phyloP scores from a whole-genome alignment of 805 yeast genomes.

The Kuraishia borneana region DNA sequence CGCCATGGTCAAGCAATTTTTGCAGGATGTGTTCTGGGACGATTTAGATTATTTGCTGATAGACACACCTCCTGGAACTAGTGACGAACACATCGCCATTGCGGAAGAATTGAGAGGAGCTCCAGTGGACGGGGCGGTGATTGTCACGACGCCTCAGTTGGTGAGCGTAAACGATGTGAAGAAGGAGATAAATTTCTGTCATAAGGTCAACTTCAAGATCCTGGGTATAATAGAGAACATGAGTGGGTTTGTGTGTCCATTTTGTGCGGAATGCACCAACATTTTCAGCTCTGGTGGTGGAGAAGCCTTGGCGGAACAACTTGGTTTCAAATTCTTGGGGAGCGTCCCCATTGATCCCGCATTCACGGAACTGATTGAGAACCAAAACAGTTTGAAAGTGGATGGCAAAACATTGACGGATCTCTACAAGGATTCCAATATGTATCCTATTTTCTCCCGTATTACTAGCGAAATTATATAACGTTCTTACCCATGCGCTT shows the following conservation, averaged over 20 bases:
- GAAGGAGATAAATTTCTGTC: slow-evolving; percentile 88
- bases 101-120: slow-evolving; percentile 74
- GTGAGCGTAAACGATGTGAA: slow-evolving; percentile 91
- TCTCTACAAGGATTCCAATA: slow-evolving; percentile 23
- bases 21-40: slow-evolving; percentile 90
- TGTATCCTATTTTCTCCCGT: slow-evolving; percentile 30
- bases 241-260: slow-evolving; percentile 95
- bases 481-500: too few species aligned
- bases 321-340: slow-evolving; percentile 63
- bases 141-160: slow-evolving; percentile 94
- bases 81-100: slow-evolving; percentile 94
- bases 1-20: slow-evolving; percentile 92
- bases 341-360: slow-evolving; percentile 88
- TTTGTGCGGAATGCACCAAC: slow-evolving; percentile 84
- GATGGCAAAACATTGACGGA: slow-evolving; percentile 20
- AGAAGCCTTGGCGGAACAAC: slow-evolving; percentile 46
- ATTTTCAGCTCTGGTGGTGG: slow-evolving; percentile 96
- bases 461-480: slow-evolving; percentile 13
- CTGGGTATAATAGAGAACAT: slow-evolving; percentile 90
- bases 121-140: slow-evolving; percentile 81
- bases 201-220: slow-evolving; percentile 67
- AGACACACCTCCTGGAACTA: slow-evolving; percentile 98
- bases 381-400: slow-evolving; percentile 48
- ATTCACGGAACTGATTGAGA: slow-evolving; percentile 82
- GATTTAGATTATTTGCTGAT: slow-evolving; percentile 67